Evolutionary conservation across 768 basidiomycete genomes (phyloP), one percentile per base, ranked within the genome.

Genomic region (Suillus discolor): DNA sequence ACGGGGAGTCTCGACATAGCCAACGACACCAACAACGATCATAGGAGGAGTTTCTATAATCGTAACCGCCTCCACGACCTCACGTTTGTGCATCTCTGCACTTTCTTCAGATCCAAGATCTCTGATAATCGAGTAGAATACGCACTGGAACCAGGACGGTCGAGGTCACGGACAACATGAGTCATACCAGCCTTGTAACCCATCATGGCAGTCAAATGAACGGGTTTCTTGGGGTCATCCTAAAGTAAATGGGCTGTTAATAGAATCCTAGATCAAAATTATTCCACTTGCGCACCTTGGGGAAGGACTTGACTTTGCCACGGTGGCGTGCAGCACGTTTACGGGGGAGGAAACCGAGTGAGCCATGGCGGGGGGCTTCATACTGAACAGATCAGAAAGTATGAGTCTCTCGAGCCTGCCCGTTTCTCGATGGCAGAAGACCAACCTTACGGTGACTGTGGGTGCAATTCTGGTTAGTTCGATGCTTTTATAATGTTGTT

Each of bases 161-260:
- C 97, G 74, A 99, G 93, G 77, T 99, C 97, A 76, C 97, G 93
- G 68, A 99, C 96, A 73, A 99, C 87, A 79, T 99, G 97, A 81
- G 96, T 98, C 97, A 99, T 99, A 74, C 97, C 97, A 70, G 97
- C 97, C 89, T 99, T 99, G 91, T 98, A 99, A 72, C 97, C 97
- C 90, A 99, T 88, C 78, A 92, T 84, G 71, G 97, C 97, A 74
- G 97, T 99, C 82, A 99, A 87, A 83, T 99, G 97, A 67, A 97
- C 95, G 65, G 94, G 95, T 82, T 97, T 97, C 87, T 96, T 98
- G 82, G 96, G 89, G 86, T 99, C 97, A 89, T 99, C 97, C 97
- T 97, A 71, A 13, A 20, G 18, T 57, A 64, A 59, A 25, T 41
- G 34, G 20, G 36, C 16, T 63, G 44, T 67, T 18, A 75, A 66